Evolutionary conservation across 345 rosid species (phyloP), one percentile per base, ranked within the genome.

Genomic region (Aquilaria malaccensis): DNA sequence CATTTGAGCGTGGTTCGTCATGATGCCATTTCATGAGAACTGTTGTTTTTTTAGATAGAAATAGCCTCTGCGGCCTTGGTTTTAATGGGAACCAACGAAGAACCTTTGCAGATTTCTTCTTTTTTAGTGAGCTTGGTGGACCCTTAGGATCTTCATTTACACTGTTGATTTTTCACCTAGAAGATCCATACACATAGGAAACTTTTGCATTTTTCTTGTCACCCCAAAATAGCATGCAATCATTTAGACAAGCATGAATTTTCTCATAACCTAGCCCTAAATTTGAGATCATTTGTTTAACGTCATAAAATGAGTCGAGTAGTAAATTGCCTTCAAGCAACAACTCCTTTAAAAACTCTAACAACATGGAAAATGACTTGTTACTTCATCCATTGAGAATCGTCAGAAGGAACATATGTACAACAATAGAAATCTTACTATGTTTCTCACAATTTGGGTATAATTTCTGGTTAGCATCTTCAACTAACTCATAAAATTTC

Each of bases 21-120:
- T 59, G 15, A 59, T 69, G 67, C 68, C 68, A 63, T 12, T 53
- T 14, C 63, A 69, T 69, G 2, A 13, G 11, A 11, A 2, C 4
- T 1, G 66, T 45, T 13, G 52, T 33, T 4, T 60, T 4, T 22
- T 22, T 2, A 3, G 55, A 54, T 50, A 64, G 52, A 29, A 43
- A 58, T 4, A 60, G 11, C 0, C 63, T 30, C 11, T 60, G 41
- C 1, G 46, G 63, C 10, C 63, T 29, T 22, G 54, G 69, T 2
- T 9, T 59, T 7, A 53, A 14, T 2, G 65, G 61, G 45, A 70
- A 64, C 53, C 63, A 51, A 2, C 33, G 45, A 1, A 69, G 13
- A 13, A 53, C 49, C 55, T 64, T 70, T 31, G 48, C 2, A 2
- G 45, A 13, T 45, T 50, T 59, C 4, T 59, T 59, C 5, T 58